These are phyloP conservation scores for Irpex lacteus DNA, from an alignment of 1,284 basidiomycete species.

Conservation along the genomic window DNA sequence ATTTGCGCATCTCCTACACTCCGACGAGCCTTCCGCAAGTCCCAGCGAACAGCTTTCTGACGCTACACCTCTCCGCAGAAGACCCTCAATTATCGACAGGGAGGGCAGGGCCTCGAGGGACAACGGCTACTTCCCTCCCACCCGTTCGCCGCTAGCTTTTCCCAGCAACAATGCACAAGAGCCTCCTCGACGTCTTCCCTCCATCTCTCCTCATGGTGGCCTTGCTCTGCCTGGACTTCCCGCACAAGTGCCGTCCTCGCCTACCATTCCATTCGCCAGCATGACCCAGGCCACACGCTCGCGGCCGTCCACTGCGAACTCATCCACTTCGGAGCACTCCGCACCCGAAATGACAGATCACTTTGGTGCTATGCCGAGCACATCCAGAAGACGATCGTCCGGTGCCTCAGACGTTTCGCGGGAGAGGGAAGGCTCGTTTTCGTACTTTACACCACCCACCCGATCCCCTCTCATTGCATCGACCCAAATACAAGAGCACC, in stretches of 20 bases:
- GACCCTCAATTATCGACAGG: conserved; percentile 15
- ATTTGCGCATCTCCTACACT: conserved; percentile 51
- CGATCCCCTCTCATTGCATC: conserved; percentile 9
- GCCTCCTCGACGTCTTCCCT: conserved; percentile 1
- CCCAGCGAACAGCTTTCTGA: conserved; percentile 28
- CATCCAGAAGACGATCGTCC: conserved; percentile 19
- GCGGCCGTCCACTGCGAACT: conserved; percentile 5
- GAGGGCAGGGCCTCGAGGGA: conserved; percentile 5
- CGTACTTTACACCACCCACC: conserved; percentile 25
- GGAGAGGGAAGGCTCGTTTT: conserved; percentile 16
- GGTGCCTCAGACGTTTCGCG: conserved; percentile 13
- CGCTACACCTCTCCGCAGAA: conserved; percentile 27
- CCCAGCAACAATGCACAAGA: conserved; percentile 7
- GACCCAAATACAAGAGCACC: not conserved
- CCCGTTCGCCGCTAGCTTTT: conserved; percentile 26
- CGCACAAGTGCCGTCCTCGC: not conserved
- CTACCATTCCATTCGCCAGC: conserved; percentile 1
- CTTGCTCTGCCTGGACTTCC: conserved; percentile 1
- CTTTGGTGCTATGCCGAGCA: not conserved
- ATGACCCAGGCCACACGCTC: not conserved
- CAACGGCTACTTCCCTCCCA: conserved; percentile 17
- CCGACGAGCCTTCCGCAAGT: conserved; percentile 29
- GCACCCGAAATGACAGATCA: not conserved
- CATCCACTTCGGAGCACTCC: not conserved
- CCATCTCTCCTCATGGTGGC: not conserved